phyloP scores from a whole-genome alignment of 192 early-diverging fungal species.

The Coemansia sp. region DNA sequence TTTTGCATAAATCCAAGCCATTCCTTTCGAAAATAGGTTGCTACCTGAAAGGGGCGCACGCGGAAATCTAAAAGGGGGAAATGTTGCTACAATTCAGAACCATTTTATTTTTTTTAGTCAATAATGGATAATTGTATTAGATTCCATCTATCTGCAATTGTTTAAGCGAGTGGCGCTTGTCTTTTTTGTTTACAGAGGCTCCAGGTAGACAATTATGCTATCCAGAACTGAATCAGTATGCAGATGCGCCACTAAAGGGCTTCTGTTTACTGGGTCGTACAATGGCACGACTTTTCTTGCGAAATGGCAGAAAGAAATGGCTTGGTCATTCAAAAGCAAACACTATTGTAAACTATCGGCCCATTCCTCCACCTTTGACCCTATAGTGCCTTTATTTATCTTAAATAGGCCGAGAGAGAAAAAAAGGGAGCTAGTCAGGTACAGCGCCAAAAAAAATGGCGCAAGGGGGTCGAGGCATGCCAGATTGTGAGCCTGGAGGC shows the following conservation, averaged over 20 bases:
- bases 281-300: neutral
- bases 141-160: conserved; percentile 5
- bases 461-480: neutral
- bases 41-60: neutral
- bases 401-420: neutral
- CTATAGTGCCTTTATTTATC: neutral
- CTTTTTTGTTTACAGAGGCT: neutral
- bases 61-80: neutral
- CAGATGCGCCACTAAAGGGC: neutral
- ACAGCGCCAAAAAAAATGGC: neutral
- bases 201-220: neutral
- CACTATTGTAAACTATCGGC: neutral
- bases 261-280: neutral
- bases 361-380: neutral
- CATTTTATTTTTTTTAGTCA: neutral
- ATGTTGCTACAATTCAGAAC: neutral
- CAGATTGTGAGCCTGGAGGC: neutral
- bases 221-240: neutral
- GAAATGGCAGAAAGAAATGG: neutral
- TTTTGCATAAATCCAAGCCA: neutral
- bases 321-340: neutral
- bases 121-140: neutral
- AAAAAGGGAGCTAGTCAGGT: neutral
- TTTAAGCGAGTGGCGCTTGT: neutral
- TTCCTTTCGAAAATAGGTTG: neutral